Base-by-base conservation (phyloP, 1,284 basidiomycete genomes). In the Leccinum colubrinum region DNA sequence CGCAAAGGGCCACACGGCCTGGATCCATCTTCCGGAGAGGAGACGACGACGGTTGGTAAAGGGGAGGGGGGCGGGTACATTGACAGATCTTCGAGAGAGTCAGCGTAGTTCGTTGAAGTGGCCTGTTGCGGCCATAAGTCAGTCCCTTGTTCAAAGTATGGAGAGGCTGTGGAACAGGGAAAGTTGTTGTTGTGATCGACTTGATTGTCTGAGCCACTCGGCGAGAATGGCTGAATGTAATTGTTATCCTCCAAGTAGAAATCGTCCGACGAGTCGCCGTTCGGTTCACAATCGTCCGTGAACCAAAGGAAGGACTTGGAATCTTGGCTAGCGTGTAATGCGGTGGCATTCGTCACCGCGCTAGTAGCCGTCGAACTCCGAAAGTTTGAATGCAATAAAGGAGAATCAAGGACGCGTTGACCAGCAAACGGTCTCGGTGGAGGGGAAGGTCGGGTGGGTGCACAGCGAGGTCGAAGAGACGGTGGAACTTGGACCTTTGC, bases 331-430 rank as follows among this genome's bases (percentile, higher is more conserved):
- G 68, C 43, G 67, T 65, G 39, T 48, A 56, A 6, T 52, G 54
- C 75, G 58, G 76, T 72, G 59, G 72, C 74, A 46, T 75, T 77
- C 25, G 79, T 77, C 22, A 74, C 77, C n/a, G 80, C 74, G 22
- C 84, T 86, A 20, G 81, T 86, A 20, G 81, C 78, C 5, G 78
- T 78, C 27, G 86, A 87, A 63, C 77, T 75, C 20, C 86, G 80
- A 74, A 90, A 90, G 63, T 76, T 78, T 27, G 86, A 82, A 67
- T 90, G 88, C 35, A 90, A 72, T 56, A 90, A 74, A 15, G 88
- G 88, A 1, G 84, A 88, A 14, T 77, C 73, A 1, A 81, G 84
- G 37, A 68, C 37, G 54, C 5, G 55, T n/a, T 55, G 62, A 27
- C 39, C 51, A 37, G 55, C 39, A 54, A 52, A 55, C 17, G 54